Evolutionary conservation across 768 basidiomycete genomes (phyloP).

Genomic region (Gymnopilus junonius): DNA sequence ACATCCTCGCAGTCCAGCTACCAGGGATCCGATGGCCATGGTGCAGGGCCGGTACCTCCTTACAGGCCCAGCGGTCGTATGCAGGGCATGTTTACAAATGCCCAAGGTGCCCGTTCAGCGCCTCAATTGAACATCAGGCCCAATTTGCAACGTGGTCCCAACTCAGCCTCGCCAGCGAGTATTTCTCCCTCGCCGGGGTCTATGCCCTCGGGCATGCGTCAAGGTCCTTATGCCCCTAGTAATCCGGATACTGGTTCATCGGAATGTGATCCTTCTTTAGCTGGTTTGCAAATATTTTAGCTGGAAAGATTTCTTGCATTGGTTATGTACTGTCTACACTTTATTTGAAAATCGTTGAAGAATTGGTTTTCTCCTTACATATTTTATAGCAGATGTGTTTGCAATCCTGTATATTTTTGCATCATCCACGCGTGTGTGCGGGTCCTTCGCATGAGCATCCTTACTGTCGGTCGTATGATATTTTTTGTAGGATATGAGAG

Average conservation of each 20-base stretch:
- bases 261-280: constrained; percentile 20
- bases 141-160: constrained; percentile 15
- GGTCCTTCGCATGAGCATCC: neutral
- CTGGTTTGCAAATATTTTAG: constrained; percentile 25
- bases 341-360: neutral
- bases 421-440: neutral
- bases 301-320: neutral
- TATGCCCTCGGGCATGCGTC: constrained; percentile 13
- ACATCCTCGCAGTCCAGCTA: constrained; percentile 37
- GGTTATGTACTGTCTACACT: neutral
- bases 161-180: constrained; percentile 18
- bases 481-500: neutral
- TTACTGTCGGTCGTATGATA: neutral
- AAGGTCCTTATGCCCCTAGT: constrained; percentile 21
- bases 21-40: constrained; percentile 24
- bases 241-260: constrained; percentile 20
- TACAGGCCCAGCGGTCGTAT: constrained; percentile 31
- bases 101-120: constrained; percentile 17
- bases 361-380: neutral
- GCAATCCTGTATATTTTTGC: neutral
- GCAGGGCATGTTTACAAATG: constrained; percentile 25
- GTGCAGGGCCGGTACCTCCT: constrained; percentile 15
- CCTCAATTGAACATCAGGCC: constrained; percentile 23
- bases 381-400: neutral
- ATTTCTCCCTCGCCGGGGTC: constrained; percentile 20